Conservation (phyloP, 306 rosid genomes). For the Oxytropis ochrocephala region DNA sequence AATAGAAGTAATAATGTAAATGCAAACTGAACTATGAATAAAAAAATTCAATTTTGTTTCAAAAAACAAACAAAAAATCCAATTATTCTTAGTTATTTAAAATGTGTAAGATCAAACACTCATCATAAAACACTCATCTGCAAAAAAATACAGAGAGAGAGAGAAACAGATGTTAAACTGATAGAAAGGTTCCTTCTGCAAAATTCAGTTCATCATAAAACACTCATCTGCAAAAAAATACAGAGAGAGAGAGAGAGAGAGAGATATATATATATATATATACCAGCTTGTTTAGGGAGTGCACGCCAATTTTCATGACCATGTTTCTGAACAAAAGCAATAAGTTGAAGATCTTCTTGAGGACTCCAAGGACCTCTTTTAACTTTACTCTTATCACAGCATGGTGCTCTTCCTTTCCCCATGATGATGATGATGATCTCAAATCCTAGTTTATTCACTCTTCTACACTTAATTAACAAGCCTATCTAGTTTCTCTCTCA, state of each 20-base stretch:
- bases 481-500: neutral
- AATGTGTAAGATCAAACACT: constrained; percentile 8
- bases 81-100: neutral
- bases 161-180: neutral
- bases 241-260: no score
- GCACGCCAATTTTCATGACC: constrained; percentile 99
- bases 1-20: neutral
- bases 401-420: constrained; percentile 97
- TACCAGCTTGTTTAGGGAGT: constrained; percentile 95
- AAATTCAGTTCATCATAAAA: neutral
- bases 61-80: no score
- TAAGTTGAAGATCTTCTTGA: constrained; percentile 73
- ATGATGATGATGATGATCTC: constrained; percentile 18
- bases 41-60: no score
- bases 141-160: neutral
- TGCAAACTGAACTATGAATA: neutral
- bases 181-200: neutral
- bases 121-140: neutral
- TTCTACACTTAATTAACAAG: neutral
- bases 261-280: neutral
- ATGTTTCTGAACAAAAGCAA: constrained; percentile 71
- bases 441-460: no score
- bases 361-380: constrained; percentile 99
- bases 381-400: constrained; percentile 83
- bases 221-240: neutral